These are phyloP conservation scores for Trifolium dubium DNA, from an alignment of 306 rosid genomes.

Conservation along the genomic window DNA sequence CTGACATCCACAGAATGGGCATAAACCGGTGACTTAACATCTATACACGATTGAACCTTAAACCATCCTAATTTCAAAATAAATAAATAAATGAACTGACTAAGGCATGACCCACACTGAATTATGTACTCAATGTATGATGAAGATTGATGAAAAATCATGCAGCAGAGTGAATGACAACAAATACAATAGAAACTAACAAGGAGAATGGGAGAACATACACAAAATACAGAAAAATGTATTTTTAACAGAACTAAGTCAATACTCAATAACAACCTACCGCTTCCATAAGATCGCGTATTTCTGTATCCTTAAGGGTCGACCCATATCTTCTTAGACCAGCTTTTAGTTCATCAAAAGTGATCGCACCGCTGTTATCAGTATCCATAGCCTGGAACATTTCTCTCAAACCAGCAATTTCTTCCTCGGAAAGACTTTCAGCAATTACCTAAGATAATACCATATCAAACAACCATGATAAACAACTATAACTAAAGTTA, in stretches of 20 bases:
- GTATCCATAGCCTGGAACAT: slow-evolving; percentile 95
- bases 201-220: slow-evolving; percentile 3
- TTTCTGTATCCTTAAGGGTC: slow-evolving; percentile 87
- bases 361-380: slow-evolving; percentile 92
- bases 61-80: slow-evolving; percentile 6
- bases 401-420: slow-evolving; percentile 95
- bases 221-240: slow-evolving; percentile 6
- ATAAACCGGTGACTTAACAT: slow-evolving; percentile 15
- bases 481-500: slow-evolving; percentile 1
- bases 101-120: slow-evolving; percentile 23
- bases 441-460: slow-evolving; percentile 76
- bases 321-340: slow-evolving; percentile 96
- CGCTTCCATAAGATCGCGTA: slow-evolving; percentile 96
- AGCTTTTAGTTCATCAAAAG: slow-evolving; percentile 97
- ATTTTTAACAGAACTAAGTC: slow-evolving; percentile 27
- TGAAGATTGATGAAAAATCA: slow-evolving; percentile 19
- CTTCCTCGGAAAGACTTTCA: slow-evolving; percentile 96
- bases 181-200: slow-evolving; percentile 9
- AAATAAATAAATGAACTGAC: not conserved
- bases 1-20: not conserved
- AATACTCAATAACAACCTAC: slow-evolving; percentile 49
- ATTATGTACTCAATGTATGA: slow-evolving; percentile 13
- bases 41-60: not conserved
- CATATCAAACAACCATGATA: slow-evolving; percentile 35
- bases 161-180: slow-evolving; percentile 15